A percentile compares a stretch with the other conserved stretches of the same genome.
Conservation (phyloP, 2,329 filamentous ascomycete genomes). For the Botrytis pseudocinerea region DNA sequence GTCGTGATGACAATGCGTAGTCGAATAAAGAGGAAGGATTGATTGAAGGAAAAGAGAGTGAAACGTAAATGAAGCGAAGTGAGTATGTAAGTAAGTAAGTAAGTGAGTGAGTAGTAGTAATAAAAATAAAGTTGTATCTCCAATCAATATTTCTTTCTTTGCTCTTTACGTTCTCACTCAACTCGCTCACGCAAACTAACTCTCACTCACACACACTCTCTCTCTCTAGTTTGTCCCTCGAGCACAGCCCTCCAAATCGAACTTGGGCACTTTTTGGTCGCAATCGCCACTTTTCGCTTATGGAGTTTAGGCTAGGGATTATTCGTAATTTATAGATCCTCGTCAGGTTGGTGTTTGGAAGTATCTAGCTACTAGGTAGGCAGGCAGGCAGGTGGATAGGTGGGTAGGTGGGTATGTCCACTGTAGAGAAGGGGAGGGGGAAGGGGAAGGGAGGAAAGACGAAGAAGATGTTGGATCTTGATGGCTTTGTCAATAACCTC, state of each 20-base stretch:
- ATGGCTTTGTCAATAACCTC: not conserved
- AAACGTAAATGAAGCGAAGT: not conserved
- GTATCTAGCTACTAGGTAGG: not conserved
- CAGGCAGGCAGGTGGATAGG: not conserved
- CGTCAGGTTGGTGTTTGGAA: not conserved
- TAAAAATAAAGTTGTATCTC: not conserved
- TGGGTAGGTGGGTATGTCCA: not conserved
- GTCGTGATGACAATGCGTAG: not conserved
- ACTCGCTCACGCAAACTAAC: not conserved
- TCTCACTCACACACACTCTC: not conserved
- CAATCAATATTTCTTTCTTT: not conserved
- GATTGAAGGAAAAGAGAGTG: not conserved
- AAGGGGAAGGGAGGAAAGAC: not conserved
- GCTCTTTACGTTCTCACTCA: not conserved
- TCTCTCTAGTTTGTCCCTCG: slow-evolving; percentile 2
- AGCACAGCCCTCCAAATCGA: slow-evolving; percentile 17
- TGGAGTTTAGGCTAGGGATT: slow-evolving; percentile 14
- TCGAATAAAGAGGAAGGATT: not conserved
- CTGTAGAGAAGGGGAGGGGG: not conserved
- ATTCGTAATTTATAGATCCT: slow-evolving; percentile 22
- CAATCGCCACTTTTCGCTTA: slow-evolving; percentile 26
- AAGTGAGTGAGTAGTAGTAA: not conserved
- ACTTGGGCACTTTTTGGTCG: not conserved
- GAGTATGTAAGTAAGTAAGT: not conserved
- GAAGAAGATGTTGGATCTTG: not conserved